A percentile compares a stretch with the other conserved stretches of the same genome.
phyloP scores from a whole-genome alignment of 2,329 filamentous ascomycete genomes.

The Rachicladosporium sp. region DNA sequence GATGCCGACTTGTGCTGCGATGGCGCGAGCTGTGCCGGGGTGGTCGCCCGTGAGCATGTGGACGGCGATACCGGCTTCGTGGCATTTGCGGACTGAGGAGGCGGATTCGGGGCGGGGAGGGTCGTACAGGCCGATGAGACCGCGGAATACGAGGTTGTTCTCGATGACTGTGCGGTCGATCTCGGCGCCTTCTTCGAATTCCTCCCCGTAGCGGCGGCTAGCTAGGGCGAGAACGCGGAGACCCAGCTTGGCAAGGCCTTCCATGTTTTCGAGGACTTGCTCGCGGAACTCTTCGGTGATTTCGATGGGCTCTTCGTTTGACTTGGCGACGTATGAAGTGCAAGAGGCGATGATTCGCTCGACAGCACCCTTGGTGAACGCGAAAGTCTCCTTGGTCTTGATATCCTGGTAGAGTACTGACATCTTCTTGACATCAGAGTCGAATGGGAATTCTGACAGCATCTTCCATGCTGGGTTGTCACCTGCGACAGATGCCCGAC shows the following conservation, averaged over 20 bases:
- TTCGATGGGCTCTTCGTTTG: slow-evolving; percentile 24
- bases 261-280: slow-evolving; percentile 55
- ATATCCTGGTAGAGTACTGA: slow-evolving; percentile 57
- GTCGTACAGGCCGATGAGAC: slow-evolving; percentile 78
- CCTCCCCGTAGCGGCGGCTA: slow-evolving; percentile 29
- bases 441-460: slow-evolving; percentile 59
- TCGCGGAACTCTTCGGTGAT: slow-evolving; percentile 45
- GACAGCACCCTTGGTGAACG: slow-evolving; percentile 57
- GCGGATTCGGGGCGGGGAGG: slow-evolving; percentile 73
- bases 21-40: slow-evolving; percentile 63
- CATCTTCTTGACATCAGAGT: slow-evolving; percentile 66
- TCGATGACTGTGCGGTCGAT: slow-evolving; percentile 52
- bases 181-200: slow-evolving; percentile 35
- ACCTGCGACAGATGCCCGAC: slow-evolving; percentile 26
- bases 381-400: slow-evolving; percentile 33
- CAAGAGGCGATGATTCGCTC: slow-evolving; percentile 57
- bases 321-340: slow-evolving; percentile 27
- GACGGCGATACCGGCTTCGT: slow-evolving; percentile 61
- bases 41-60: slow-evolving; percentile 82
- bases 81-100: slow-evolving; percentile 56
- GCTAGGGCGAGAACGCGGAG: slow-evolving; percentile 58
- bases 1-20: slow-evolving; percentile 68
- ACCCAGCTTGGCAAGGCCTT: slow-evolving; percentile 52
- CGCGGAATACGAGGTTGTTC: slow-evolving; percentile 56
- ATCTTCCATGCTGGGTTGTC: slow-evolving; percentile 43